A percentile compares a stretch with the other conserved stretches of the same genome.
Evolutionary conservation across 2,329 filamentous ascomycete genomes (phyloP).

Genomic region (Seiridium unicorne): DNA sequence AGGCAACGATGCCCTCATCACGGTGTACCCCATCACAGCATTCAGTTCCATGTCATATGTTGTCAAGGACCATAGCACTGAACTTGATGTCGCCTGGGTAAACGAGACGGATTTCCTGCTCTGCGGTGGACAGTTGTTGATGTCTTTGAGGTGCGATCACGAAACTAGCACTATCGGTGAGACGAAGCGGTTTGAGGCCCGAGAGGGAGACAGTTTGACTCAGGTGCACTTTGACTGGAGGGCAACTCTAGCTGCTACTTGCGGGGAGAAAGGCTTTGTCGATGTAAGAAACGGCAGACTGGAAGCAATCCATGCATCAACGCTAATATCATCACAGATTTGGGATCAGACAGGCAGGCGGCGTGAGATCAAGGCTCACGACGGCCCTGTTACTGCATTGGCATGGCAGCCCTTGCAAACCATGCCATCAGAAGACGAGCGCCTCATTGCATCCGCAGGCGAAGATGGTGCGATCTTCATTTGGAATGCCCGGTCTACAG

Average conservation of each 20-base stretch:
- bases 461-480: conserved; percentile 63
- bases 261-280: conserved; percentile 57
- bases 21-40: conserved; percentile 46
- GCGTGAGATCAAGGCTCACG: conserved; percentile 57
- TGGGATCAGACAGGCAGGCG: conserved; percentile 55
- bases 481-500: conserved; percentile 57
- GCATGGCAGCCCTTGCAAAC: conserved; percentile 58
- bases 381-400: conserved; percentile 55
- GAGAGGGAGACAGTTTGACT: conserved; percentile 51
- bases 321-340: conserved; percentile 36
- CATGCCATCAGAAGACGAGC: conserved; percentile 41
- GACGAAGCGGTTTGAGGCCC: conserved; percentile 49
- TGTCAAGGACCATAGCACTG: conserved; percentile 44
- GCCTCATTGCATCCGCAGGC: conserved; percentile 59
- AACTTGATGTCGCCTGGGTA: conserved; percentile 61
- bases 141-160: conserved; percentile 42
- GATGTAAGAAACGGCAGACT: conserved; percentile 46
- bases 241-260: conserved; percentile 55
- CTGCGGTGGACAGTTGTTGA: conserved; percentile 55
- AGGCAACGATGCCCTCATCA: conserved; percentile 53
- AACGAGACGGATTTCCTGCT: conserved; percentile 57
- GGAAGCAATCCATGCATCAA: not conserved
- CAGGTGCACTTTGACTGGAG: conserved; percentile 56
- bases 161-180: conserved; percentile 42
- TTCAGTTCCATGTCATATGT: conserved; percentile 45